Evolutionary conservation across 2,329 filamentous ascomycete species (phyloP).

Genomic region (Sodiomyces alkalinus): DNA sequence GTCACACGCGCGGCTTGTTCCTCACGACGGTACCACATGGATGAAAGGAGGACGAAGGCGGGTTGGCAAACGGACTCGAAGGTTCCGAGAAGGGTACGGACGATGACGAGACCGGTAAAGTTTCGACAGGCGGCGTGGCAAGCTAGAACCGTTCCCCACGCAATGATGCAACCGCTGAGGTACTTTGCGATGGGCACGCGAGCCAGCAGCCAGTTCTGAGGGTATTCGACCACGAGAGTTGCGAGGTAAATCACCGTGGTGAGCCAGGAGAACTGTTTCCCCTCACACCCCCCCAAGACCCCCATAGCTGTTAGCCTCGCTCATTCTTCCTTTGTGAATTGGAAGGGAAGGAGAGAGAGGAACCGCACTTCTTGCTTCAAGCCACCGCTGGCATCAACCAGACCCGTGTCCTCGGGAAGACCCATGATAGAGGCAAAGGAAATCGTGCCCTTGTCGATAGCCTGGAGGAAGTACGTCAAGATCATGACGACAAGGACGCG

Average conservation of each 20-base stretch:
- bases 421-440: conserved; percentile 52
- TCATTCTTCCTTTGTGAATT: too few relatives aligned
- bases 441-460: conserved; percentile 52
- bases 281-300: too few relatives aligned
- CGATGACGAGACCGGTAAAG: conserved; percentile 42
- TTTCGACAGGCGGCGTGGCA: conserved; percentile 45
- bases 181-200: conserved; percentile 55
- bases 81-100: conserved; percentile 52
- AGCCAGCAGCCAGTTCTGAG: conserved; percentile 44
- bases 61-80: conserved; percentile 60
- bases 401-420: conserved; percentile 31
- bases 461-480: conserved; percentile 56
- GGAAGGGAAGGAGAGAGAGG: too few relatives aligned
- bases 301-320: too few relatives aligned
- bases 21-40: conserved; percentile 56
- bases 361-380: conserved; percentile 9
- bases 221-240: conserved; percentile 56
- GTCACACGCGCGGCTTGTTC: conserved; percentile 53
- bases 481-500: conserved; percentile 59
- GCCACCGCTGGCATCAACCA: conserved; percentile 22
- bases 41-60: conserved; percentile 48
- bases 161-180: conserved; percentile 40
- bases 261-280: conserved; percentile 48
- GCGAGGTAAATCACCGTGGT: conserved; percentile 62
- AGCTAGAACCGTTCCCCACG: conserved; percentile 47